Percentiles rank a stretch among this genome's conserved stretches.
phyloP scores from a whole-genome alignment of 1,284 basidiomycete genomes.

The Mycena sp. region DNA sequence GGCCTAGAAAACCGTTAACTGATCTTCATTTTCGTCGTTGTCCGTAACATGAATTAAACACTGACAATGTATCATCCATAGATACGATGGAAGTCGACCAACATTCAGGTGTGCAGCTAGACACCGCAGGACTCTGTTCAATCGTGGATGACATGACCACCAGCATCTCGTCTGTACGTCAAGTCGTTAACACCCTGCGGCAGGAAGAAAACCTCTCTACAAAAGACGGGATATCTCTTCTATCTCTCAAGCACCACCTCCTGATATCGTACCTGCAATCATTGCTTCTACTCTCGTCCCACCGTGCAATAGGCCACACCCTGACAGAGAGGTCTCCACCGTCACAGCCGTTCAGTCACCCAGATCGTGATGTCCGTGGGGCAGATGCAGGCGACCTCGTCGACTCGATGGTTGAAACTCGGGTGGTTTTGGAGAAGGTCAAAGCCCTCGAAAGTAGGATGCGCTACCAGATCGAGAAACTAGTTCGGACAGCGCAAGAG shows the following conservation, averaged over 20 bases:
- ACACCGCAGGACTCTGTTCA: conserved; percentile 27
- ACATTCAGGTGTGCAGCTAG: conserved; percentile 19
- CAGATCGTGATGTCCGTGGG: conserved; percentile 64
- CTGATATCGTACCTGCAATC: conserved; percentile 92
- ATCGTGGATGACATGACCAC: conserved; percentile 69
- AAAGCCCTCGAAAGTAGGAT: conserved; percentile 86
- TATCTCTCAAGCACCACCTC: conserved; percentile 89
- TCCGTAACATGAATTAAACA: too few species aligned
- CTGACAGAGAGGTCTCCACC: conserved; percentile 62
- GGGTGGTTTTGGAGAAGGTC: conserved; percentile 83
- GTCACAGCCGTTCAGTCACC: conserved; percentile 58
- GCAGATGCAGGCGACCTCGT: conserved; percentile 70
- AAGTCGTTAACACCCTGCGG: conserved; percentile 61
- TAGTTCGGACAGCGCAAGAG: conserved; percentile 79
- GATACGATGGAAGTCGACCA: background rate
- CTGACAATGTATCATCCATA: background rate
- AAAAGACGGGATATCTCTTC: conserved; percentile 87
- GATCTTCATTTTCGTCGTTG: conserved; percentile 48
- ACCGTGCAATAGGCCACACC: conserved; percentile 72
- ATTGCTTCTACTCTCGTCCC: conserved; percentile 79
- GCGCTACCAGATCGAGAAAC: conserved; percentile 96
- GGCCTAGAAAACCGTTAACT: conserved; percentile 93
- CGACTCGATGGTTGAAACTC: conserved; percentile 77
- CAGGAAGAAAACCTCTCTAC: conserved; percentile 68
- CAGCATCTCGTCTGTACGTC: conserved; percentile 70